Base-by-base conservation (phyloP, 805 yeast species). In the Metschnikowia matae region DNA sequence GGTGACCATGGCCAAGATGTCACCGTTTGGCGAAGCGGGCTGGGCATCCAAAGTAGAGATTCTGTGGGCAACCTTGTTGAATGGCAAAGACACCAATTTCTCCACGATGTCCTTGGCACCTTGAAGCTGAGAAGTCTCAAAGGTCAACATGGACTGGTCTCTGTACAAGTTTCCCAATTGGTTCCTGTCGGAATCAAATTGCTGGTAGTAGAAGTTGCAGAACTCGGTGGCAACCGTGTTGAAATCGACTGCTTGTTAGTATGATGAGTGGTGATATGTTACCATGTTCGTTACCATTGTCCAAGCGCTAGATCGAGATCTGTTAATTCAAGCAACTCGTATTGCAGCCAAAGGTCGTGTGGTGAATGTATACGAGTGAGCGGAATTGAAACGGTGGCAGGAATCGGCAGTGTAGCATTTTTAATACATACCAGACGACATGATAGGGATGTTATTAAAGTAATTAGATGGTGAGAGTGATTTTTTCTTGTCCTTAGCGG, bases 31-130 rank as follows among this genome's bases (percentile, higher is more conserved):
- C 51, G 96, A 86, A 36, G 95, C 96, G 45, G 99, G 99, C 75
- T 94, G 99, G 42, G 98, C 98, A 65, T 94, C 98, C 65, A 94
- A 80, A 40, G 98, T 92, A 49, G 96, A 84, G 66, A 94, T 86
- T 75, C 95, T 81, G 77, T 94, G 99, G 46, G 82, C 85, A 51
- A 94, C 97, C 73, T 90, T 90, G 68, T 81, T 85, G 79, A 94
- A 94, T 47, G 97, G 97, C 62, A 94, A 80, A 36, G 90, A 81
- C 23, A 82, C 84, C 59, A 94, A 81, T 70, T 94, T 92, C 75
- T 94, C 98, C 56, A 94, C 90, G 64, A 94, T 94, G 62, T 78
- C 85, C 75, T 85, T 84, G 51, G 96, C 88, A 60, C 99, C 99
- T 77, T 92, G 99, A 58, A 87, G 78, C 78, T 92, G 97, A 52